Base-by-base conservation (phyloP, 2,329 filamentous ascomycete genomes). In the Colletotrichum sp. region DNA sequence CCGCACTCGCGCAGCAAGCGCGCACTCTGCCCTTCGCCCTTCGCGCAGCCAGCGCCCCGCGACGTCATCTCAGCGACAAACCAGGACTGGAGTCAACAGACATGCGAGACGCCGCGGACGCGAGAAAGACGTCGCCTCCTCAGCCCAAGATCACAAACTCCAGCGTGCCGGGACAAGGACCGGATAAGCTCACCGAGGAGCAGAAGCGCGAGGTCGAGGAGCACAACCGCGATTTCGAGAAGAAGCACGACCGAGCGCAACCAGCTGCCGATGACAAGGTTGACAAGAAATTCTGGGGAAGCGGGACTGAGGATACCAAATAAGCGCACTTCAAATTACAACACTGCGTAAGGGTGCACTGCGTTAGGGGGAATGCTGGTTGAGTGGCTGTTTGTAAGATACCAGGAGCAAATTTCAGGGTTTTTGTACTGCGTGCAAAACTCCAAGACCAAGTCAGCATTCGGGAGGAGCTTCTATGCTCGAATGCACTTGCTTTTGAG, bases 201-300 rank as follows among this genome's bases (percentile, higher is more conserved):
- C 89, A 92, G 83, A 86, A 89, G 81, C 84, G 84, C 59, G 90
- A 92, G 82, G 91, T 92, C 18, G 87, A 91, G 69, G 81, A 86
- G 82, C 91, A 93, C 80, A 93, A 93, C 76, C 78, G 77, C 78
- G 90, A 92, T 1, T 92, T 93, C 81, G 89, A 89, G 64, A 80
- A 87, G 79, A 88, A 88, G 77, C 88, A 92, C 79, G 91, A 90
- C 73, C 85, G 82, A 15, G 86, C 87, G 0, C 79, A 83, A 8
- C 60, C 78, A 5, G 88, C 88, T 0, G 83, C 80, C 2, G 82
- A 84, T 2, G 89, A 91, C 74, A 89, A 89, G 83, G 90, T 92
- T 4, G 84, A 90, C 75, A 88, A 89, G 81, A 88, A 86, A 21
- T 93, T 89, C 77, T 92, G 90, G 89, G 49, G 49, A 10, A 74